These are phyloP conservation scores for Wickerhamiella cacticola DNA, from an alignment of 805 yeast species.

Conservation along the genomic window DNA sequence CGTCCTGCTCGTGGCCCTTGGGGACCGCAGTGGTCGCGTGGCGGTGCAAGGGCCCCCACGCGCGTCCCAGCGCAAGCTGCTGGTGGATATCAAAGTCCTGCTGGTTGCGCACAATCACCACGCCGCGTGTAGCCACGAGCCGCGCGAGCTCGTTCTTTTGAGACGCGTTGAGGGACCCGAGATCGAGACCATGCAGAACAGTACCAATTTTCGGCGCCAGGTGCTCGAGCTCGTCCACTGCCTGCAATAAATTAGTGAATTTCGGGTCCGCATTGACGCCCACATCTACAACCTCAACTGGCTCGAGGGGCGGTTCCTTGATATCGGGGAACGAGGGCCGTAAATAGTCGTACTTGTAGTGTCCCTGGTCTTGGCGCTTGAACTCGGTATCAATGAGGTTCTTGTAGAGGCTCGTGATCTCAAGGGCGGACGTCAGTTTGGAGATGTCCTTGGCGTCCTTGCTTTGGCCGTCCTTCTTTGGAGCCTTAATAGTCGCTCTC, in stretches of 20 bases:
- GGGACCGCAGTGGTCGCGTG: constrained; percentile 35
- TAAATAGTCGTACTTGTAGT: constrained; percentile 25
- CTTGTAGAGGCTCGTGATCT: constrained; percentile 13
- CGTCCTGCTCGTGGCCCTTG: constrained; percentile 48
- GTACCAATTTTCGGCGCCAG: constrained; percentile 63
- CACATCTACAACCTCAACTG: constrained; percentile 20
- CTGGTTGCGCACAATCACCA: constrained; percentile 40
- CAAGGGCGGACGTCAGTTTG: constrained; percentile 10
- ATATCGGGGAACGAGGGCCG: constrained; percentile 28
- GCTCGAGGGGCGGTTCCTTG: constrained; percentile 25
- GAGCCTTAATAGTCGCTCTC: too few species aligned
- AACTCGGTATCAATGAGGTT: constrained; percentile 6
- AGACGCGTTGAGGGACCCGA: constrained; percentile 32
- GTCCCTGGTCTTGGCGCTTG: constrained; percentile 13
- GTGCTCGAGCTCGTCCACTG: constrained; percentile 28
- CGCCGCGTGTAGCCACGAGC: constrained; percentile 37
- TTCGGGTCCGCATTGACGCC: constrained; percentile 26
- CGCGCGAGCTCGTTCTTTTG: constrained; percentile 40
- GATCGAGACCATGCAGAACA: constrained; percentile 42
- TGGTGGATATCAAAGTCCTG: constrained; percentile 47
- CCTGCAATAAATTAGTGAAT: constrained; percentile 23
- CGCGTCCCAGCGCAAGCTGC: constrained; percentile 49
- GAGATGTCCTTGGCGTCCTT: neutral
- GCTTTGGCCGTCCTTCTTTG: too few species aligned
- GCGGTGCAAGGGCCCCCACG: constrained; percentile 49